phyloP scores from a whole-genome alignment of 352 stramenopile species.

The Blastocystis sp. region DNA sequence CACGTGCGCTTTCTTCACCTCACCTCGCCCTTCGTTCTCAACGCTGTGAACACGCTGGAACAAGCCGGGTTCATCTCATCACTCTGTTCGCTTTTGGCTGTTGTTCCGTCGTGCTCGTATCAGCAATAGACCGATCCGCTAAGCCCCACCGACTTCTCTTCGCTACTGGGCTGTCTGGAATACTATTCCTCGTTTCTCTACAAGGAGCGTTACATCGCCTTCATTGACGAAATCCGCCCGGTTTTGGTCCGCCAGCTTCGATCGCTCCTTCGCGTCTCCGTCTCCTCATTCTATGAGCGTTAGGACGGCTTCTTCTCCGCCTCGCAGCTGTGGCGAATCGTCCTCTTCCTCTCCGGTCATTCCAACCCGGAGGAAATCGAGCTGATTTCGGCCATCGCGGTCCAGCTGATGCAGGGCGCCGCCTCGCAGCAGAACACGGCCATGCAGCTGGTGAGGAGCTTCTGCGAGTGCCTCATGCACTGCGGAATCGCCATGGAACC shows the following conservation, averaged over 20 bases:
- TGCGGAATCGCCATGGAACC: not conserved
- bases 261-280: not conserved
- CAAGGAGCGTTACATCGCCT: not conserved
- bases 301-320: not conserved
- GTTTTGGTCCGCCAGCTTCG: not conserved
- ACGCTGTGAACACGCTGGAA: not conserved
- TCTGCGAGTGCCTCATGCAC: not conserved
- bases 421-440: not conserved
- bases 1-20: not conserved
- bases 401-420: not conserved
- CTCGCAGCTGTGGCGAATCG: not conserved
- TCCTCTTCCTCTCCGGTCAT: not conserved
- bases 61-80: not conserved
- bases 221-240: not conserved
- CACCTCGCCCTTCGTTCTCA: conserved; percentile 1
- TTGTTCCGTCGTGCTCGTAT: not conserved
- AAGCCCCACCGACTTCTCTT: not conserved
- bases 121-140: not conserved
- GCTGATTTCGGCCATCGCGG: not conserved
- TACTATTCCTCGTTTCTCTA: not conserved
- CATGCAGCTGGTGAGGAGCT: not conserved
- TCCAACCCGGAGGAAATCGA: not conserved
- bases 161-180: not conserved
- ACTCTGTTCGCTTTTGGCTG: not conserved
- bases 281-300: not conserved